These are phyloP conservation scores for Ceratobasidium sp. DNA, from an alignment of 1,284 basidiomycete genomes.

Conservation along the genomic window DNA sequence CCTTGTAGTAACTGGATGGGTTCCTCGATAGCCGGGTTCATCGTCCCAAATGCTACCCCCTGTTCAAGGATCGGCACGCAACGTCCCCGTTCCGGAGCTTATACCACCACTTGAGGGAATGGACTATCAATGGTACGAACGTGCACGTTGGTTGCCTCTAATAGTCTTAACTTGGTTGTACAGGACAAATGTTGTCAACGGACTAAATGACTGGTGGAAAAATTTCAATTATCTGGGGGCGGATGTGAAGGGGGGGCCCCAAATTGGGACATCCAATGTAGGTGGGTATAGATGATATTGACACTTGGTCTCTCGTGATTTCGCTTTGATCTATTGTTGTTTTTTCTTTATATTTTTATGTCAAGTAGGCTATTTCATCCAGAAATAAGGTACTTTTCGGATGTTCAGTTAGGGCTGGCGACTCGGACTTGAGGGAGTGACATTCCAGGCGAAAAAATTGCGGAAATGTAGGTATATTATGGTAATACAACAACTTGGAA, in stretches of 20 bases:
- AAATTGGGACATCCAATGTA: neutral
- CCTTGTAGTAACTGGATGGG: too few relatives aligned
- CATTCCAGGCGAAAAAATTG: too few relatives aligned
- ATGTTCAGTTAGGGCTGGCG: too few relatives aligned
- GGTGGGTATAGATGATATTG: neutral
- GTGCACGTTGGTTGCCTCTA: neutral
- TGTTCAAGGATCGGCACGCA: neutral
- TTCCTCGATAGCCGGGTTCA: neutral
- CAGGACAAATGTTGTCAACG: constrained; percentile 25
- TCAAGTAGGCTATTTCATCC: too few relatives aligned
- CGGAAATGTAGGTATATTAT: too few relatives aligned
- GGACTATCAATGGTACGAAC: constrained; percentile 21
- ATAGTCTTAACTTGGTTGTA: neutral
- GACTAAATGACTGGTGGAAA: constrained; percentile 32
- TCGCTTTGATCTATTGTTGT: neutral
- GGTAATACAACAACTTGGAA: too few relatives aligned
- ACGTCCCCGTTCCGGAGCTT: constrained; percentile 1
- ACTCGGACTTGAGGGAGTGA: too few relatives aligned
- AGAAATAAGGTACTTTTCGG: too few relatives aligned
- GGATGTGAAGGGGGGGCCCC: neutral
- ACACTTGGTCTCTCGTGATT: neutral
- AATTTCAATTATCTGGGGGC: constrained; percentile 27
- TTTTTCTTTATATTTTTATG: neutral
- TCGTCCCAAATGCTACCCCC: neutral
- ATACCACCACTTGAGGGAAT: constrained; percentile 33